Base-by-base conservation (phyloP, 805 yeast species). In the Kluyveromyces lactis region DNA sequence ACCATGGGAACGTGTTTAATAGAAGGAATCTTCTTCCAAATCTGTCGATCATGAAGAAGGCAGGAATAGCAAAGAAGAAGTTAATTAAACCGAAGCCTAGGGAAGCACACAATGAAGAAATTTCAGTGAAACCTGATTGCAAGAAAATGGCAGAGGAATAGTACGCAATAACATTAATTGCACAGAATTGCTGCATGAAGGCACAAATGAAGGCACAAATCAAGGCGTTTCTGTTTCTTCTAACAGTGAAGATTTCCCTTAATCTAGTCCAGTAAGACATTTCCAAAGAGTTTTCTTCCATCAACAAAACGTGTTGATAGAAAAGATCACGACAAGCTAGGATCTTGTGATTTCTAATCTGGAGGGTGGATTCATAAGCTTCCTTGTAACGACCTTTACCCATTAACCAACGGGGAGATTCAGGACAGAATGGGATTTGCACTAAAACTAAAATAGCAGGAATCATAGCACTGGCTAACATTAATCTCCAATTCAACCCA, bases 161-260 rank as follows among this genome's bases (percentile, higher is more conserved):
- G 63, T 84, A 82, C 15, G 94, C 90, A 62, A 86, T 84, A 39
- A 85, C 90, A 54, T 86, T 86, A 58, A 86, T 76, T 50, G 95
- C 95, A 63, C 95, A 86, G 65, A 85, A 82, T 59, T 86, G 95
- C 66, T 86, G 95, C 86, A 81, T 81, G 55, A 85, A 82, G 77
- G 86, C 86, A 43, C 79, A 86, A 47, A 85, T 71, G 73, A 81
- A 81, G 3, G 94, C 77, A 40, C 85, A 95, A 41, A 81, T 50
- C 6, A 85, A 77, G 39, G 92, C 94, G 55, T 86, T 81, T 63
- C 95, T 75, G 60, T 83, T 84, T 68, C 95, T 76, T 60, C 92
- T 73, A 34, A 82, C 69, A 1, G 80, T 71, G 56, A 85, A 68
- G 67, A 84, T 65, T 56, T 79, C 83, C 38, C 62, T 63, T 34